A percentile compares a stretch with the other conserved stretches of the same genome.
Conservation (phyloP, 2,329 filamentous ascomycete species). For the Diaporthe eres region DNA sequence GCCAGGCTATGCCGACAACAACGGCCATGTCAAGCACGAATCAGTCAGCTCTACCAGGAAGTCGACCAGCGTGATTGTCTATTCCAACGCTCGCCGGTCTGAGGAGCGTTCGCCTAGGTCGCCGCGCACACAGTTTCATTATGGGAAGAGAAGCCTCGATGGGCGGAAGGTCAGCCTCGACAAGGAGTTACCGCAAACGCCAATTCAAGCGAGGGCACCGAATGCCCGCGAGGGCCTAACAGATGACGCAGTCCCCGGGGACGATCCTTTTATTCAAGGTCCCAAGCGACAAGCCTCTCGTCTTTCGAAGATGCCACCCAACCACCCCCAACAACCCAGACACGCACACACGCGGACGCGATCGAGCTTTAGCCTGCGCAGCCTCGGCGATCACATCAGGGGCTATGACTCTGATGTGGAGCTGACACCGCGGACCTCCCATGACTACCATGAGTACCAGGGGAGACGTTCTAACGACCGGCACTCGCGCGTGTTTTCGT, state of each 20-base stretch:
- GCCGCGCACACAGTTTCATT: conserved; percentile 40
- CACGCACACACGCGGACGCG: conserved; percentile 59
- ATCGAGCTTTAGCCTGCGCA: conserved; percentile 60
- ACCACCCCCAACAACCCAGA: conserved; percentile 50
- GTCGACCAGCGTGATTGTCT: conserved; percentile 68
- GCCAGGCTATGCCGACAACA: conserved; percentile 51
- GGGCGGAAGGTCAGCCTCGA: conserved; percentile 60
- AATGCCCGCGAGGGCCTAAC: conserved; percentile 75
- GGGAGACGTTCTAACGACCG: conserved; percentile 42
- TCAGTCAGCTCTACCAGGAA: conserved; percentile 57
- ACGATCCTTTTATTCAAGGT: conserved; percentile 69
- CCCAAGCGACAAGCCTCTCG: conserved; percentile 68
- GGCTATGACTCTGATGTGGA: conserved; percentile 50
- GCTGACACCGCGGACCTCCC: conserved; percentile 54
- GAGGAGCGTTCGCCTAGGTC: conserved; percentile 51
- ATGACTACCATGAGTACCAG: conserved; percentile 51
- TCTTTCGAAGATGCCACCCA: conserved; percentile 64
- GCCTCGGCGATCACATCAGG: conserved; percentile 53
- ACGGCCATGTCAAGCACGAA: conserved; percentile 52
- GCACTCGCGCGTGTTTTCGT: conserved; percentile 59
- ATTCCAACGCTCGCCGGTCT: conserved; percentile 55
- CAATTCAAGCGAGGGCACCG: conserved; percentile 71
- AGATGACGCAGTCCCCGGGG: conserved; percentile 72
- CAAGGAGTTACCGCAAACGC: conserved; percentile 59
- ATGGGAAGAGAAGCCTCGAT: conserved; percentile 50